Base-by-base conservation (phyloP, 2,329 filamentous ascomycete species). In the Tympanopsis confertula region DNA sequence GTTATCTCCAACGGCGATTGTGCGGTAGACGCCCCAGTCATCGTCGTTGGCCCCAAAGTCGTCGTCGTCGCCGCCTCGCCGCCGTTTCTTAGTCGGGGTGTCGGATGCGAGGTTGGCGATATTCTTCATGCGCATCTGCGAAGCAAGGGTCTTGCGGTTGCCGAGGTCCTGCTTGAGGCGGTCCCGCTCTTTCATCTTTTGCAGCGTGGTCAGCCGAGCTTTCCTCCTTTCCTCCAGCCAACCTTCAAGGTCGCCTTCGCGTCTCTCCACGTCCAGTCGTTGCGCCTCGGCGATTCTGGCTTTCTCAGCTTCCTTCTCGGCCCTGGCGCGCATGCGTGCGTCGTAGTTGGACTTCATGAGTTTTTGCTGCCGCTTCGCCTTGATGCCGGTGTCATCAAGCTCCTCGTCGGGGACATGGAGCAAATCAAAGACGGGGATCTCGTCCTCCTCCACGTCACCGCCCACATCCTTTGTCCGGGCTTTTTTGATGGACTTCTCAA, bases 121-220 rank as follows among this genome's bases (percentile, higher is more conserved):
- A 37, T 81, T 89, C 63, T 96, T 96, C 91, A 98, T 98, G 44
- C 91, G 84, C 62, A 94, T 93, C 58, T 96, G 89, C 41, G 84
- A 91, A 5, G 91, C 91, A 14, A 95, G 77, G 0, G 87, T 94
- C 59, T 98, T 98, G 53, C 91, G 84, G 60, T 96, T 96, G 40
- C 89, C 88, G 1, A 95, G 74, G 53, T 98, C 91, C 32, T 87
- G 85, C 62, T 94, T 95, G 43, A 95, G 73, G 14, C 88, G 78
- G 51, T 96, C 87, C 37, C 87, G 81, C 48, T 96, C 89, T 58
- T 94, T 94, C 58, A 98, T 93, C 58, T 78, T 86, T 50, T 86
- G 71, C 3, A 94, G 67, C 17, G 74, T 73, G 45, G 75, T 60
- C n/a, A 62, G 54, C n/a, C 86, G 81, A 15, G 82, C 82, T 37